A percentile compares a stretch with the other conserved stretches of the same genome.
phyloP scores from a whole-genome alignment of 139 green algal genomes.

The Nannochloris sp. region DNA sequence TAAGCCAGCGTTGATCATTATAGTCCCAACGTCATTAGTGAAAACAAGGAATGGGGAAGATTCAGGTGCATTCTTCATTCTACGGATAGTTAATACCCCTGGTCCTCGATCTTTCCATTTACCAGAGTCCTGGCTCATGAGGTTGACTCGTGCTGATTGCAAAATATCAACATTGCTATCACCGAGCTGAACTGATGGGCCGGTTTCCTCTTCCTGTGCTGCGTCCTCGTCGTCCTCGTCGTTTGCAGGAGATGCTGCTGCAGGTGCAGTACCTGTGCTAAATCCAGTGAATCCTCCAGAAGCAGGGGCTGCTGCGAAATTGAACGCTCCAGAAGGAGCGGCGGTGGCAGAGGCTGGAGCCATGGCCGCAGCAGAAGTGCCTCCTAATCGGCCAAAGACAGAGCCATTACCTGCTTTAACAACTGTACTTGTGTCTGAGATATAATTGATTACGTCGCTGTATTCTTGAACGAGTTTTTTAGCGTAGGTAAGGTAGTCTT shows the following conservation, averaged over 20 bases:
- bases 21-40: slow-evolving; percentile 20
- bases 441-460: slow-evolving; percentile 38
- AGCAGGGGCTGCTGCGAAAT: background rate
- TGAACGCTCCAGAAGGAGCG: background rate
- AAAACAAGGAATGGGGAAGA: slow-evolving; percentile 29
- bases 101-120: slow-evolving; percentile 32
- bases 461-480: slow-evolving; percentile 35
- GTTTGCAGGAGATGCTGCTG: background rate
- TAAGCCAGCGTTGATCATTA: slow-evolving; percentile 29
- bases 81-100: slow-evolving; percentile 29
- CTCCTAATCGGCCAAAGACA: background rate
- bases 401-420: background rate
- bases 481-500: slow-evolving; percentile 40
- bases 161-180: slow-evolving; percentile 18
- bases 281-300: background rate
- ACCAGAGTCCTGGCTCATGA: slow-evolving; percentile 14
- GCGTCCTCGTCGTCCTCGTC: slow-evolving; percentile 2
- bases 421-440: too few relatives aligned
- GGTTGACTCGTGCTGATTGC: slow-evolving; percentile 12
- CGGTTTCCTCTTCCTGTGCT: slow-evolving; percentile 5
- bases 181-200: slow-evolving; percentile 15
- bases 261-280: background rate
- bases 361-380: background rate
- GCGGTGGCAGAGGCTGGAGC: background rate
- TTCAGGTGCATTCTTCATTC: slow-evolving; percentile 4